Evolutionary conservation across 1,284 basidiomycete genomes (phyloP), one percentile per base, ranked within the genome.

Genomic region (Flammula alnicola): DNA sequence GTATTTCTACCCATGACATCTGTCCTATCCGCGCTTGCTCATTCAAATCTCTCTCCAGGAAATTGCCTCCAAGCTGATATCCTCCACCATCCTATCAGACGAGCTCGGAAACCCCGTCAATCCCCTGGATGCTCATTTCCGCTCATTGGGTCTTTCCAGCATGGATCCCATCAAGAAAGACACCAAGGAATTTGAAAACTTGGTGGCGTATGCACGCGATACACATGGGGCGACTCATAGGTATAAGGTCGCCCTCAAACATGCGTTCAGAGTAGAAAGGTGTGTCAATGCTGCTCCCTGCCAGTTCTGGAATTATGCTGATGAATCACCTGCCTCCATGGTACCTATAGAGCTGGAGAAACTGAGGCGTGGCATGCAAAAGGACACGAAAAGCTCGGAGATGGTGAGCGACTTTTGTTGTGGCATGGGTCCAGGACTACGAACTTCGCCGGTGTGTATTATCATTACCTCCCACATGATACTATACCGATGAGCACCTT

Each of bases 401-500:
- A 45, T 30, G 49, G 49, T 10, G 43, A 51, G 8, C 37, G 49
- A 17, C 23, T 51, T n/a, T 16, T 51, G 6, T 25, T 51, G 16
- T 51, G 49, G 49, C 49, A 51, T 20, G 49, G 49, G 5, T 51
- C 49, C 5, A n/a, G 49, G 17, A 51, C 49, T 6, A 51, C 49
- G 8, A 51, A 51, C 25, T 51, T 51, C 27, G 49, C 49, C 22
- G 49, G 48, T 48, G 17, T 16, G 39, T 14, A n/a, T n/a, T n/a
- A n/a, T n/a, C n/a, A n/a, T n/a, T n/a, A n/a, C n/a, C n/a, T n/a
- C n/a, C n/a, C n/a, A n/a, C n/a, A n/a, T n/a, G n/a, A n/a, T n/a
- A n/a, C n/a, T n/a, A n/a, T n/a, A n/a, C n/a, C n/a, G n/a, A n/a
- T n/a, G n/a, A n/a, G 8, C 16, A 39, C 19, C 19, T 22, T 23